Percentiles rank a stretch among this genome's conserved stretches.
Conservation (phyloP, 331 rosid species). For the Acacia concinna region DNA sequence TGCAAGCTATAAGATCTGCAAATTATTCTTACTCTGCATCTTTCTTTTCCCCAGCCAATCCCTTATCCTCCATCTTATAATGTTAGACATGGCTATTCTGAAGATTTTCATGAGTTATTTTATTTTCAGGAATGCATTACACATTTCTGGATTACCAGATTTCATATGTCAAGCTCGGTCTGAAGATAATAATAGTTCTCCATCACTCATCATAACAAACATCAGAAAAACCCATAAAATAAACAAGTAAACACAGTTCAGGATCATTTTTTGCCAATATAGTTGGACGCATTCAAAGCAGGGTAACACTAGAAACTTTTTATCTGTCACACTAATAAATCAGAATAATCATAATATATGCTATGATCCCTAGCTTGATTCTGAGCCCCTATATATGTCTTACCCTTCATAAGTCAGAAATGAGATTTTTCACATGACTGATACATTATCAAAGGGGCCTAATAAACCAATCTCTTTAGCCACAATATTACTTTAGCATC, state of each 20-base stretch:
- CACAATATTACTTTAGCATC: background rate
- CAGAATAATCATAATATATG: background rate
- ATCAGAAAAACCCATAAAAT: conserved; percentile 16
- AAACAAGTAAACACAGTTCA: background rate
- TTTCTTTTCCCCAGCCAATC: background rate
- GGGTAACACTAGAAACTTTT: background rate
- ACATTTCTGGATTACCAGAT: background rate
- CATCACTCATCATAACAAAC: background rate
- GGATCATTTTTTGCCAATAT: background rate
- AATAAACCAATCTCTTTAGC: background rate
- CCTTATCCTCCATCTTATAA: background rate
- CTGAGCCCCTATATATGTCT: background rate
- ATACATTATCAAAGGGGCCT: background rate
- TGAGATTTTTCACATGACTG: background rate
- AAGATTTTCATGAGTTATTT: background rate
- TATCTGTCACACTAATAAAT: background rate
- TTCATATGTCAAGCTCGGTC: conserved; percentile 3
- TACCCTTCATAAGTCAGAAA: background rate
- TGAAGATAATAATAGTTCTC: background rate
- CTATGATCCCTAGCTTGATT: background rate
- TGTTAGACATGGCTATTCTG: background rate
- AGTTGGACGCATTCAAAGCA: background rate
- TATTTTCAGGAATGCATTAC: background rate
- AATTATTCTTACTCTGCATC: background rate
- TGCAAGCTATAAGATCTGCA: background rate